phyloP scores from a whole-genome alignment of 352 stramenopile species.

The Chrysophaeum taylorii region DNA sequence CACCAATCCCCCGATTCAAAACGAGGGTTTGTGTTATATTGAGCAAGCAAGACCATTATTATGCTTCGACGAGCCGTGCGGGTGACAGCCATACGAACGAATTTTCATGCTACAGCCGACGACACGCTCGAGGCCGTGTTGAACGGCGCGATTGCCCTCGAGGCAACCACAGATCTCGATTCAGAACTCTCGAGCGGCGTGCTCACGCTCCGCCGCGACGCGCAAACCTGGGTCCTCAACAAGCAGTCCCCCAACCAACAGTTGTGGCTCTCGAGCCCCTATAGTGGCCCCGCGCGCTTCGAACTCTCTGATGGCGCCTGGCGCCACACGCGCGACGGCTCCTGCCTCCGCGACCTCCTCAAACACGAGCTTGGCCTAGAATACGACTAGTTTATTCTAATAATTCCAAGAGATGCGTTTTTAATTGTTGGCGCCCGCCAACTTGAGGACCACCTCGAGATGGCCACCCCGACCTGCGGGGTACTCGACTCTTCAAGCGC shows the following conservation, averaged over 20 bases:
- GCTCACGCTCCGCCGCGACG: not conserved
- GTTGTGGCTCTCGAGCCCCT: not conserved
- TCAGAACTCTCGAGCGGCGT: not conserved
- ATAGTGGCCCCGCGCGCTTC: not conserved
- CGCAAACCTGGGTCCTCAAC: not conserved
- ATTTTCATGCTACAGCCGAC: too few relatives aligned
- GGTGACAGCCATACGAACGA: too few relatives aligned
- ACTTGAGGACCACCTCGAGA: too few relatives aligned
- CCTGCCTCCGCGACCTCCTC: not conserved
- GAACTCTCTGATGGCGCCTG: not conserved
- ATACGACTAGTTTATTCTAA: too few relatives aligned
- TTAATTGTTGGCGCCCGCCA: too few relatives aligned
- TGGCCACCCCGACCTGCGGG: too few relatives aligned
- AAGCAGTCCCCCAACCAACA: slow-evolving; percentile 5
- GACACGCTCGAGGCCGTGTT: not conserved
- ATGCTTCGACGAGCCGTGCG: too few relatives aligned
- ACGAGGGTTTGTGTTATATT: too few relatives aligned
- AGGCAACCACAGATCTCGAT: not conserved
- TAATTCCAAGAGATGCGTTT: too few relatives aligned
- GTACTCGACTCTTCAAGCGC: too few relatives aligned
- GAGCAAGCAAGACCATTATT: too few relatives aligned
- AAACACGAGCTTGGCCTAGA: not conserved
- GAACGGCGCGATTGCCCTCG: not conserved
- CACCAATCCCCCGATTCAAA: too few relatives aligned
- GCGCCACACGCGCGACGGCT: not conserved